Evolutionary conservation across 1,284 basidiomycete genomes (phyloP), one percentile per base, ranked within the genome.

Genomic region (Bjerkandera adusta): DNA sequence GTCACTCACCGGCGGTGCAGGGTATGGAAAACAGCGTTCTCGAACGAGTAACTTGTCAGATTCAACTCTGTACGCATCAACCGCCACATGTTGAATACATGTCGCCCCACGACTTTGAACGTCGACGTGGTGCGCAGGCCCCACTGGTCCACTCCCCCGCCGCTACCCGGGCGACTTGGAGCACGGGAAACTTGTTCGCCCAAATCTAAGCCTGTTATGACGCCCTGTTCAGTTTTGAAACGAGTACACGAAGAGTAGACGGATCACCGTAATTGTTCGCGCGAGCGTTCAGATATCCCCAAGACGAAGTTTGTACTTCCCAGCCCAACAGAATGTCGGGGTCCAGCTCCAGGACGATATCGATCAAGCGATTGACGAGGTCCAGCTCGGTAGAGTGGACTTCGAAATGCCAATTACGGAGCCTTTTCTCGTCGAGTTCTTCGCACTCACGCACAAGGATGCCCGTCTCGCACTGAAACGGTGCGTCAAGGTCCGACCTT

Each of bases 301-400:
- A 99, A 1, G 90, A 93, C 0, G 79, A 73, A 13, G 77, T 76
- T 60, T 97, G 91, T 11, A 97, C 76, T 56, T 99, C 95, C 89
- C 92, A 98, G 7, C 96, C 96, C 0, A 83, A 78, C 2, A 99
- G 63, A 35, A 97, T 85, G 62, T 99, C 96, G 0, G 96, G 96
- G 65, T 99, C 93, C 58, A 90, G 71, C 0, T 83, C 77, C 20
- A 83, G 66, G 1, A 97, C 79, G 18, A 84, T 68, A 59, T 97
- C 92, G 24, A 92, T 73, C 6, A 94, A 61, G 36, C 70, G 71
- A 56, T 96, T 95, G 49, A 98, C 70, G 13, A 98, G 68, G 24
- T 94, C 93, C 10, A 94, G 69, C 68, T 99, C 95, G 38, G 66
- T 76, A 0, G 80, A 67, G 12, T 91, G 83, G 8, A 75, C 61